Percentiles rank a stretch among this genome's conserved stretches.
These are phyloP conservation scores for Mycena haematopus DNA, from an alignment of 768 basidiomycete species.

Conservation along the genomic window DNA sequence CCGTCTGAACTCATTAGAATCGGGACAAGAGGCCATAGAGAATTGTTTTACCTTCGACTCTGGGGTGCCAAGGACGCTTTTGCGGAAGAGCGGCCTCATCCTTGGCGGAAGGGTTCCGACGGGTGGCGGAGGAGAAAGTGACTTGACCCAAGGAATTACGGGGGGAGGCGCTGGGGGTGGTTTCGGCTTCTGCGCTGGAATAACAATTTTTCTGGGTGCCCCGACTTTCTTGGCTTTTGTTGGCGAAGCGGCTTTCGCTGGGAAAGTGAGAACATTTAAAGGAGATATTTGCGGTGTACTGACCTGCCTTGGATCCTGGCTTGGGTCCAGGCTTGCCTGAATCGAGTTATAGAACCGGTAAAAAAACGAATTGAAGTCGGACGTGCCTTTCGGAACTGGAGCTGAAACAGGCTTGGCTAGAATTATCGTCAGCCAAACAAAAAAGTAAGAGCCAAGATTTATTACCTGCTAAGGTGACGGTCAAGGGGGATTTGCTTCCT, in stretches of 20 bases:
- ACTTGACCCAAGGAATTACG: constrained; percentile 5
- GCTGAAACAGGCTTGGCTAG: constrained; percentile 9
- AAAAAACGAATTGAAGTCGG: background rate
- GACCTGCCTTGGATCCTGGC: constrained; percentile 12
- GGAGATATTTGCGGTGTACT: background rate
- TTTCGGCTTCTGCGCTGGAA: constrained; percentile 24
- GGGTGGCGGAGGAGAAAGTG: constrained; percentile 28
- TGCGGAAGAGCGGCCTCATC: constrained; percentile 25
- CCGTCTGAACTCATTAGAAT: constrained; percentile 14
- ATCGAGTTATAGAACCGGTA: background rate
- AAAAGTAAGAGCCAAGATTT: background rate
- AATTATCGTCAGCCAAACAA: background rate
- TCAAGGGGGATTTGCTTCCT: constrained; percentile 15
- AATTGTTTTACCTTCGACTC: constrained; percentile 20
- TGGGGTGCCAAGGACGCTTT: constrained; percentile 21
- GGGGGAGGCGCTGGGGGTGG: constrained; percentile 10
- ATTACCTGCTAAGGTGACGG: constrained; percentile 6
- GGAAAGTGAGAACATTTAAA: background rate
- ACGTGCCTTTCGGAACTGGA: constrained; percentile 14
- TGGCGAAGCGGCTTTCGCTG: constrained; percentile 21
- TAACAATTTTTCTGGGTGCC: constrained; percentile 20
- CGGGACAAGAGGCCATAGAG: background rate
- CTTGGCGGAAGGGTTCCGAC: constrained; percentile 27
- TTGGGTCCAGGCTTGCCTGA: constrained; percentile 28
- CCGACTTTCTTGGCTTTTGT: constrained; percentile 22